Conservation (phyloP, 148 eudicot species). For the Persicaria maculosa region DNA sequence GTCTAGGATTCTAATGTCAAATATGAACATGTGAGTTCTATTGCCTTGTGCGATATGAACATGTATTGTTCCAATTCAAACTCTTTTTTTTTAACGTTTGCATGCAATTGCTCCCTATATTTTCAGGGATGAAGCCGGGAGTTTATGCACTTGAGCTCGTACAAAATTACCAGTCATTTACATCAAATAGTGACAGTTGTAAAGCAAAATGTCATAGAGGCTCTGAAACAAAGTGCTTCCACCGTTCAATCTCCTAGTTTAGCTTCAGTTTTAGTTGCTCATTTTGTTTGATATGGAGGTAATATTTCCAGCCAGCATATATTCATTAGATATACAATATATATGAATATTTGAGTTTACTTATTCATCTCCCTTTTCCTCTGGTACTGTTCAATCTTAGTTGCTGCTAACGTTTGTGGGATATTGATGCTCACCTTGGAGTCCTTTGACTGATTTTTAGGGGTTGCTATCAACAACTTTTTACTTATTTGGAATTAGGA, state of each 20-base stretch:
- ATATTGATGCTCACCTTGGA: no score
- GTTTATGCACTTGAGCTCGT: conserved; percentile 59
- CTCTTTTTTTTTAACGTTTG: neutral
- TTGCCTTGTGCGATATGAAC: neutral
- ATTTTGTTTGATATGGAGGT: conserved; percentile 57
- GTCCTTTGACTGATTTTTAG: no score
- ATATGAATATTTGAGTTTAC: neutral
- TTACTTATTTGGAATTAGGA: no score
- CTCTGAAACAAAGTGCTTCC: conserved; percentile 45
- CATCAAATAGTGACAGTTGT: conserved; percentile 23
- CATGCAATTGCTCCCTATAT: neutral
- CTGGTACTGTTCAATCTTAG: neutral
- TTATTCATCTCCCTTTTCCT: neutral
- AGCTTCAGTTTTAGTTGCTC: conserved; percentile 69
- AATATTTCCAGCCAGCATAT: conserved; percentile 4
- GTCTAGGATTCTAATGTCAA: neutral
- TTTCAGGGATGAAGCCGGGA: conserved; percentile 53
- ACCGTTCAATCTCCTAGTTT: conserved; percentile 51
- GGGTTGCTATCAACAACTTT: no score
- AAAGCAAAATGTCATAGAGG: conserved; percentile 32
- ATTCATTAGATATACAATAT: neutral
- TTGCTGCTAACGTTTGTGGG: no score
- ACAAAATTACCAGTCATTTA: conserved; percentile 43
- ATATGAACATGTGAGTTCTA: neutral
- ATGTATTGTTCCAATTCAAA: neutral